These are phyloP conservation scores for Catunica adiposa DNA, from an alignment of 2,329 filamentous ascomycete species.

Conservation along the genomic window DNA sequence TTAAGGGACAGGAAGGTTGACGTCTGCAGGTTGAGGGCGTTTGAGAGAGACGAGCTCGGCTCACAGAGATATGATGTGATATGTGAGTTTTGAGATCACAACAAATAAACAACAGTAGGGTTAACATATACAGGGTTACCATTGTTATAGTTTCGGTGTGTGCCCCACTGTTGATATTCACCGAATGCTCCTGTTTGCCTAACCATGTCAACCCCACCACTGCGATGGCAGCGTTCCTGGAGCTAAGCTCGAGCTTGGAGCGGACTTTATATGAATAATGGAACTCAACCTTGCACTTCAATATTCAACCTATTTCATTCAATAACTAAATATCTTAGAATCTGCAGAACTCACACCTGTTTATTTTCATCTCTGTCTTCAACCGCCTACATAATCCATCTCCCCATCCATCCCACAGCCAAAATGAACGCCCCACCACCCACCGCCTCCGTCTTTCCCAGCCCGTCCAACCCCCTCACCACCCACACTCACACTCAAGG, in stretches of 20 bases:
- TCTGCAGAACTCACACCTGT: no score
- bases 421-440: conserved; percentile 17
- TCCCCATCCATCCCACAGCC: no score
- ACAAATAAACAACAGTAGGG: no score
- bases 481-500: conserved; percentile 42
- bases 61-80: no score
- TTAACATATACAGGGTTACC: no score
- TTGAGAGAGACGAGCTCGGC: no score
- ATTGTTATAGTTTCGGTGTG: no score
- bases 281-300: background rate
- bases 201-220: background rate
- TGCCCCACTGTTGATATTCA: background rate
- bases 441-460: conserved; percentile 38
- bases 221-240: no score
- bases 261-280: background rate
- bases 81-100: background rate
- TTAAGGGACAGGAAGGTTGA: background rate
- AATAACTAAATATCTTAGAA: no score
- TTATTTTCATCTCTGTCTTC: no score
- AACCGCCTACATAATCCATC: no score
- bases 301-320: no score
- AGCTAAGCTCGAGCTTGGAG: background rate
- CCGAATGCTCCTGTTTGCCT: background rate
- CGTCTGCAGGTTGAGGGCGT: background rate
- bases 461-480: conserved; percentile 30